A percentile compares a stretch with the other conserved stretches of the same genome.
Evolutionary conservation across 768 basidiomycete species (phyloP).

Genomic region (Trametes cingulata): DNA sequence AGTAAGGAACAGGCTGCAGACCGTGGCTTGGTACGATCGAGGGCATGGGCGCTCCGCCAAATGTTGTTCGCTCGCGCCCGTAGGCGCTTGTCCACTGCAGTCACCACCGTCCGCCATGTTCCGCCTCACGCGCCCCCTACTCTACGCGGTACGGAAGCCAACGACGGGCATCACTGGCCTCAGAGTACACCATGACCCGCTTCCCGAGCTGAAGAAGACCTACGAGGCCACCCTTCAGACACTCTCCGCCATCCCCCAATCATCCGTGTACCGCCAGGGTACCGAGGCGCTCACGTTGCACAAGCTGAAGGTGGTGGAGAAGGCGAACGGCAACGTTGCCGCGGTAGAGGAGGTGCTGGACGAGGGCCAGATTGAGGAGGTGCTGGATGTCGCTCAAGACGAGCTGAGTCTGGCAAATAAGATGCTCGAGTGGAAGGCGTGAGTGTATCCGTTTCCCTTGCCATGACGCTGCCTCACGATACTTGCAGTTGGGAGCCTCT

Average conservation of each 20-base stretch:
- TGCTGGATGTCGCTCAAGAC: conserved; percentile 77
- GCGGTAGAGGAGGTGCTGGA: conserved; percentile 73
- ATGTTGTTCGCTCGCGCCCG: neutral
- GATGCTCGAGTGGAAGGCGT: conserved; percentile 98
- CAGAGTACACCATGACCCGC: conserved; percentile 78
- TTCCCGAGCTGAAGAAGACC: conserved; percentile 72
- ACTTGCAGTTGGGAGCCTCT: conserved; percentile 76
- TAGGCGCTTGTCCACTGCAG: conserved; percentile 3
- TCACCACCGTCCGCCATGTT: conserved; percentile 54
- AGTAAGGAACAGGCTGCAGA: neutral
- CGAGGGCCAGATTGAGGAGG: conserved; percentile 87
- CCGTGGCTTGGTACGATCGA: conserved; percentile 15
- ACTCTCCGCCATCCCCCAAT: conserved; percentile 70
- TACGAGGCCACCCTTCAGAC: conserved; percentile 77
- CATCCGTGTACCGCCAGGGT: conserved; percentile 88
- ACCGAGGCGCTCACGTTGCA: conserved; percentile 82
- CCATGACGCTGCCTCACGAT: conserved; percentile 11
- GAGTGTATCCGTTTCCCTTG: conserved; percentile 39
- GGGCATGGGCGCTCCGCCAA: neutral
- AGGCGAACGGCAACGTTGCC: conserved; percentile 63
- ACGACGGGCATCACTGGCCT: conserved; percentile 90
- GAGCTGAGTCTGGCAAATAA: conserved; percentile 76
- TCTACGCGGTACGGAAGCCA: conserved; percentile 62
- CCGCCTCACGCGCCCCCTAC: conserved; percentile 71
- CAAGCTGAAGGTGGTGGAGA: conserved; percentile 73